Evolutionary conservation across 768 basidiomycete species (phyloP).

Genomic region (Auriscalpium vulgare): DNA sequence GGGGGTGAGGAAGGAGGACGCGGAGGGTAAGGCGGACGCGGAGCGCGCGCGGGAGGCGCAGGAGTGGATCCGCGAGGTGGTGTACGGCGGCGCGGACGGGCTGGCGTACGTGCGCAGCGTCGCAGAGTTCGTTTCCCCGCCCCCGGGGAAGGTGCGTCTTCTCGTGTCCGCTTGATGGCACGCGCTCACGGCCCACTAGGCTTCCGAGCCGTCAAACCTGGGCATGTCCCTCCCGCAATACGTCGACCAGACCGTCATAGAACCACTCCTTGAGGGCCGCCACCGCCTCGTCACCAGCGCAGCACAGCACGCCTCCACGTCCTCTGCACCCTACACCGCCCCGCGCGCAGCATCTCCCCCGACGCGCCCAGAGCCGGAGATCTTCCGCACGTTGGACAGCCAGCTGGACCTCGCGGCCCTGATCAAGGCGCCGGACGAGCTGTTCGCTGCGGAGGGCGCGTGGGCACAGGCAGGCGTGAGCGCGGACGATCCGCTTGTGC

Average conservation of each 20-base stretch:
- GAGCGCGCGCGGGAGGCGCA: slow-evolving; percentile 44
- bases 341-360: slow-evolving; percentile 13
- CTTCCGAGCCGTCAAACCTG: background rate
- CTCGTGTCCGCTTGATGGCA: background rate
- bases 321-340: slow-evolving; percentile 1
- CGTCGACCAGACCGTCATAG: slow-evolving; percentile 5
- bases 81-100: slow-evolving; percentile 74
- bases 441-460: slow-evolving; percentile 29
- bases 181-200: background rate
- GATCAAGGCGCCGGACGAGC: slow-evolving; percentile 32
- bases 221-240: slow-evolving; percentile 1
- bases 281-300: slow-evolving; percentile 6
- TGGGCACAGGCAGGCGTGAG: slow-evolving; percentile 26
- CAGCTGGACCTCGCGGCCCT: slow-evolving; percentile 36
- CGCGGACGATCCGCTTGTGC: slow-evolving; percentile 37
- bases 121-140: slow-evolving; percentile 54
- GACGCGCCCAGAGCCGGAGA: slow-evolving; percentile 11
- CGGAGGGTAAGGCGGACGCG: background rate
- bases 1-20: background rate
- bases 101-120: slow-evolving; percentile 70
- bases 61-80: slow-evolving; percentile 62
- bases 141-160: slow-evolving; percentile 15
- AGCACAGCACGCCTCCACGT: background rate
- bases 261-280: slow-evolving; percentile 9
- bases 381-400: slow-evolving; percentile 13